Conservation (phyloP, 768 basidiomycete genomes). For the Mycena kentingensis region DNA sequence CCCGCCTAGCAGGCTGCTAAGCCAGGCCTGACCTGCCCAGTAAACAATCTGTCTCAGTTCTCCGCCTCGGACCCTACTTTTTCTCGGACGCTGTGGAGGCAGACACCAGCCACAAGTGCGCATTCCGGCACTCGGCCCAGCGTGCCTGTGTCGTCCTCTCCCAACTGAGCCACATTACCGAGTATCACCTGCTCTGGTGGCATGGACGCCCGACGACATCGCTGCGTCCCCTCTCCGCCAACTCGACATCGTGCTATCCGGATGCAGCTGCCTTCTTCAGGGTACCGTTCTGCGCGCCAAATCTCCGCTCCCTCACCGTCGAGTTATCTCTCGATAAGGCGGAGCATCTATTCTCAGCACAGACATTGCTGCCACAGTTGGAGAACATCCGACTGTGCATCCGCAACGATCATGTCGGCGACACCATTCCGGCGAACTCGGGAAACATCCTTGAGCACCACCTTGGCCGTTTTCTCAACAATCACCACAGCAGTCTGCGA, state of each 20-base stretch:
- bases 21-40: too few species aligned
- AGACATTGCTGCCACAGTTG: conserved; percentile 1
- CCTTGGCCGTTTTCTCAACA: conserved; percentile 16
- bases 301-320: conserved; percentile 7
- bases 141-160: not conserved
- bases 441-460: conserved; percentile 17
- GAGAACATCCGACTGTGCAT: conserved; percentile 9
- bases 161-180: conserved; percentile 8
- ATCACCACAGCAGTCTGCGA: conserved; percentile 6
- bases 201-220: conserved; percentile 13
- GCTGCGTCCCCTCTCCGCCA: not conserved
- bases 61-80: conserved; percentile 16
- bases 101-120: not conserved
- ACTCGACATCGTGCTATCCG: not conserved
- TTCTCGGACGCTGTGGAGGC: conserved; percentile 15
- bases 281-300: conserved; percentile 5
- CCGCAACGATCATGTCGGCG: conserved; percentile 8
- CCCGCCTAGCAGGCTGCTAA: too few species aligned
- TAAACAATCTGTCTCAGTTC: too few species aligned
- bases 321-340: conserved; percentile 16
- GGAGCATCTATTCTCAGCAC: conserved; percentile 9
- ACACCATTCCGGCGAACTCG: conserved; percentile 2
- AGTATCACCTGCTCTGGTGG: conserved; percentile 17
- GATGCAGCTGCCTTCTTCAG: conserved; percentile 4
- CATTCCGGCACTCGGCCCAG: not conserved